Evolutionary conservation across 805 yeast species (phyloP), one percentile per base, ranked within the genome.

Genomic region (Candida cerambycidarum): DNA sequence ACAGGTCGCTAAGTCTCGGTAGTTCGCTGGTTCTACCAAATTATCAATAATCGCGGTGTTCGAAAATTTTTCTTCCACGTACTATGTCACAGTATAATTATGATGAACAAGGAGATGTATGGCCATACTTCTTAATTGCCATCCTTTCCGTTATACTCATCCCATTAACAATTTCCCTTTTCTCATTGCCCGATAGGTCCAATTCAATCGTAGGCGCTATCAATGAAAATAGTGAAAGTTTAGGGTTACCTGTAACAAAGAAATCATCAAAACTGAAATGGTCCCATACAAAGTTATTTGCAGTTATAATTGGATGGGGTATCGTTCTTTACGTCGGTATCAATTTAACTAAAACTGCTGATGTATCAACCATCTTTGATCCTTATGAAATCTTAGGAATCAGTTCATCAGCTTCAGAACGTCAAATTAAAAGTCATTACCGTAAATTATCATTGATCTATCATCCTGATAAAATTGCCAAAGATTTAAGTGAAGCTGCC

Each of bases 381-480:
- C 99, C 99, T 1, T 92, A 90, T 72, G 86, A 83, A 45, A 78
- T 93, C 45, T 75, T 93, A 54, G 95, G 85, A 28, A 73, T 92
- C 27, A 73, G 85, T 16, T 73, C 75, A 33, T 71, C 82, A 27
- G 80, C 97, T 8, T 53, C 69, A 8, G 96, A 86, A 38, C 80
- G 78, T 56, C 89, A 84, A 42, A 79, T 93, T 64, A 89, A 86
- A 62, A 72, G 86, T 38, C 83, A 83, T 18, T 93, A 87, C 67
- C 81, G 96, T 66, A 88, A 88, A 66, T 75, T 93, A 40, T 87
- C 98, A 2, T 69, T 92, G 54, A 85, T 83, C 57, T 85, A 76
- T 65, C 99, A 93, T 62, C 99, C 99, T 2, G 99, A 93, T 67
- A 93, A 93, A 65, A 69, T 90, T 46, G 75, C 83, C 30, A 78